Conservation (phyloP, 495 filamentous ascomycete species). For the Choiromyces venosus region DNA sequence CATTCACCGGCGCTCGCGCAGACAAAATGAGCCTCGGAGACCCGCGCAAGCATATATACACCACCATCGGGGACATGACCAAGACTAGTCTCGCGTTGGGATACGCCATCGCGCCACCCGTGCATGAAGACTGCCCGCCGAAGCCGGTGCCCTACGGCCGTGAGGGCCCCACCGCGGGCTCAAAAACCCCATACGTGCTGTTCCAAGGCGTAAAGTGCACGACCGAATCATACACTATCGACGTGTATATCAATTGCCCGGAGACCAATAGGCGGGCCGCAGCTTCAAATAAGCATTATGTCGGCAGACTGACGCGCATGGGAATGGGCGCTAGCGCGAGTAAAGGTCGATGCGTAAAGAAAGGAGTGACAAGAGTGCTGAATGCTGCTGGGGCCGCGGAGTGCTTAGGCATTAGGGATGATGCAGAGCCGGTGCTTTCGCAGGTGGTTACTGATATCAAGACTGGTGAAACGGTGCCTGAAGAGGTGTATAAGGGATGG, state of each 20-base stretch:
- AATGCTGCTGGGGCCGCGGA: not conserved
- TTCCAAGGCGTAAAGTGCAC: slow-evolving; percentile 16
- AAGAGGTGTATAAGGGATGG: slow-evolving; percentile 30
- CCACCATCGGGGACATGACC: slow-evolving; percentile 29
- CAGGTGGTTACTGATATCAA: slow-evolving; percentile 2
- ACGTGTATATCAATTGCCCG: slow-evolving; percentile 18
- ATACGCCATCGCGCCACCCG: slow-evolving; percentile 21
- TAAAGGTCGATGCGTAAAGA: slow-evolving; percentile 1
- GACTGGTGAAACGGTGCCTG: slow-evolving; percentile 19
- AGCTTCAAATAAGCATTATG: slow-evolving; percentile 11
- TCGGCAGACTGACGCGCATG: slow-evolving; percentile 20
- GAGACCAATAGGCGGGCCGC: not conserved
- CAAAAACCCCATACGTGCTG: slow-evolving; percentile 17
- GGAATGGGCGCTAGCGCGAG: slow-evolving; percentile 16
- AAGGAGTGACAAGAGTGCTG: slow-evolving; percentile 12
- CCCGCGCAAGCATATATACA: slow-evolving; percentile 15
- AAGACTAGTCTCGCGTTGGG: slow-evolving; percentile 15
- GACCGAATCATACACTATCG: slow-evolving; percentile 20
- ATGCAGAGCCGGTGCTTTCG: slow-evolving; percentile 12
- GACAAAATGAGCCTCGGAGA: slow-evolving; percentile 9
- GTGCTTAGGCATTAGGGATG: not conserved
- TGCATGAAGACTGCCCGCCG: slow-evolving; percentile 6
- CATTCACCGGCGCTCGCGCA: slow-evolving; percentile 7
- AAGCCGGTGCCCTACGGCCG: not conserved
- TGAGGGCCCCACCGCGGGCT: not conserved